Evolutionary conservation across 768 basidiomycete species (phyloP).

Genomic region (Lentinula raphanica): DNA sequence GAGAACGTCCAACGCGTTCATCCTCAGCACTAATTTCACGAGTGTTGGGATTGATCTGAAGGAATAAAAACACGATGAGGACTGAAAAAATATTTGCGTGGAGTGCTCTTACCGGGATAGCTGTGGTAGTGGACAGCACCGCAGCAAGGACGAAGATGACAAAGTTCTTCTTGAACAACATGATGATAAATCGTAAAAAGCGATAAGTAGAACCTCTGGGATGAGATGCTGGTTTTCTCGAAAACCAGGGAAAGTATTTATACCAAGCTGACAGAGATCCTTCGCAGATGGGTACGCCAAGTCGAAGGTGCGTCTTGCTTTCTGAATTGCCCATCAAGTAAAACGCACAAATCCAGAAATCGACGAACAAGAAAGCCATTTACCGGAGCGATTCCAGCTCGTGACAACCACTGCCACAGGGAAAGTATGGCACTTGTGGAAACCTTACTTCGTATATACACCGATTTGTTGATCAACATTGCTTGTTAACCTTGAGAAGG

Average conservation of each 20-base stretch:
- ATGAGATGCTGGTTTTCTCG: neutral
- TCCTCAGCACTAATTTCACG: neutral
- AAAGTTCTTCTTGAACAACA: slow-evolving; percentile 33
- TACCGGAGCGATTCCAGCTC: neutral
- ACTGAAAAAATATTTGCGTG: too few relatives aligned
- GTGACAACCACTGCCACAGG: neutral
- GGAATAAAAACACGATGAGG: neutral
- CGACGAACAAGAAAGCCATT: neutral
- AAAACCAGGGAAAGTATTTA: neutral
- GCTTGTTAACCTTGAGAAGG: neutral
- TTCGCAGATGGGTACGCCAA: neutral
- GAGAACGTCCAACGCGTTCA: neutral
- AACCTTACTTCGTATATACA: neutral
- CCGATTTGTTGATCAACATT: neutral
- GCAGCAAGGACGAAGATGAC: slow-evolving; percentile 27
- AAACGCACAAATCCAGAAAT: neutral
- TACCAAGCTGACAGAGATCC: neutral
- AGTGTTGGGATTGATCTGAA: neutral
- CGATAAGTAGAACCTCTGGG: neutral
- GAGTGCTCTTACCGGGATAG: slow-evolving; percentile 27
- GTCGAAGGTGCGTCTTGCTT: neutral
- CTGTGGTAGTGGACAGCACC: slow-evolving; percentile 23
- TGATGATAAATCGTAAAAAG: slow-evolving; percentile 5
- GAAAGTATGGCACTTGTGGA: too few relatives aligned
- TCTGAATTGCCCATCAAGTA: neutral